These are phyloP conservation scores for Vitis hybrid DNA, from an alignment of 177 flowering plant genomes.

Conservation along the genomic window DNA sequence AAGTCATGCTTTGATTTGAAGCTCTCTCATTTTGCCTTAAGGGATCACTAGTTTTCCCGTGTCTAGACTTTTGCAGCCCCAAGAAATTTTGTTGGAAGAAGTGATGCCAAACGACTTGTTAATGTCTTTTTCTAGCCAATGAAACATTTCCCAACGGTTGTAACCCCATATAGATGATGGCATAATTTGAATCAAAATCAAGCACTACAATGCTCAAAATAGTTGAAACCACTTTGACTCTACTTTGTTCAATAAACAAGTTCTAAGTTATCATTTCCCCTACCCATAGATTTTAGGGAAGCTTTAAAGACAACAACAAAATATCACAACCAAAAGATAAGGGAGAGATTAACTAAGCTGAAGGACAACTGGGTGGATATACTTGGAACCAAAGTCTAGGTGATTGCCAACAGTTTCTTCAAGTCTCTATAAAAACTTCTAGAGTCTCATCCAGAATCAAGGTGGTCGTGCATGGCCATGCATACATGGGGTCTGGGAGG, in stretches of 20 bases:
- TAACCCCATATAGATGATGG: slow-evolving; percentile 41
- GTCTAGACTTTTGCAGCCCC: slow-evolving; percentile 39
- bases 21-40: slow-evolving; percentile 60
- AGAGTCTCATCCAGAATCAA: slow-evolving; percentile 30
- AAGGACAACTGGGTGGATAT: slow-evolving; percentile 38
- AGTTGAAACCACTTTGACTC: slow-evolving; percentile 31
- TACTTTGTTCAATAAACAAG: slow-evolving; percentile 44
- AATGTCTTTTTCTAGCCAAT: slow-evolving; percentile 64
- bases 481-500: too few relatives aligned
- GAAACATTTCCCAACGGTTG: slow-evolving; percentile 70
- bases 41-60: slow-evolving; percentile 53
- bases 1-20: slow-evolving; percentile 51
- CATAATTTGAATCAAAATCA: slow-evolving; percentile 27
- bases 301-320: slow-evolving; percentile 42
- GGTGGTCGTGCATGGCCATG: too few relatives aligned
- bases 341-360: slow-evolving; percentile 35
- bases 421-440: slow-evolving; percentile 36
- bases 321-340: slow-evolving; percentile 19
- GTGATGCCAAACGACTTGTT: slow-evolving; percentile 48
- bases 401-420: slow-evolving; percentile 48
- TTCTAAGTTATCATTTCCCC: slow-evolving; percentile 63
- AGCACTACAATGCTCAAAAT: slow-evolving; percentile 20
- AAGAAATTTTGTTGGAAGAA: slow-evolving; percentile 49
- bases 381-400: slow-evolving; percentile 39
- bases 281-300: slow-evolving; percentile 78